phyloP scores from a whole-genome alignment of 768 basidiomycete genomes.

The Gyrodon lividus region DNA sequence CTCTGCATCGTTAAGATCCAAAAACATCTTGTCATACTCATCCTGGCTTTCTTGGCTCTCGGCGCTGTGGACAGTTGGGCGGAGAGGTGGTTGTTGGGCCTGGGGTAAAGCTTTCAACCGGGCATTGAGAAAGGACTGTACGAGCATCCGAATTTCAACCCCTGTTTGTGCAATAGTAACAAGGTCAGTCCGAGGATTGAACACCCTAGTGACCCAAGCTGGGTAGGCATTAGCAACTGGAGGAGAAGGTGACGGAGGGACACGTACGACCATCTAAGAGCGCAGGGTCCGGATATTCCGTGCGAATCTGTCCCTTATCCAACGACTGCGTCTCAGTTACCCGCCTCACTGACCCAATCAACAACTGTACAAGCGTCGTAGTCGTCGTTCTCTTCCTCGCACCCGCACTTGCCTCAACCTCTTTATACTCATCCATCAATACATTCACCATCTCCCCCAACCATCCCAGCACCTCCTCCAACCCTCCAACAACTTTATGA shows the following conservation, averaged over 20 bases:
- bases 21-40: constrained; percentile 58
- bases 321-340: constrained; percentile 45
- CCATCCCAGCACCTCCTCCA: constrained; percentile 62
- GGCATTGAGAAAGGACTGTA: constrained; percentile 61
- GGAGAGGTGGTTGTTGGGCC: constrained; percentile 35
- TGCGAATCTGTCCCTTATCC: constrained; percentile 33
- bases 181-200: constrained; percentile 46
- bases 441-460: constrained; percentile 54
- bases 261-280: constrained; percentile 55
- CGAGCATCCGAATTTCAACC: constrained; percentile 53
- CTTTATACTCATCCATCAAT: constrained; percentile 56
- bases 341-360: constrained; percentile 56
- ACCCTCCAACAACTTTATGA: constrained; percentile 39
- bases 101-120: constrained; percentile 48
- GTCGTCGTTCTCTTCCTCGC: constrained; percentile 23
- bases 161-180: constrained; percentile 42
- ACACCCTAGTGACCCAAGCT: constrained; percentile 61
- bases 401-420: constrained; percentile 21
- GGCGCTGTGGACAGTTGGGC: constrained; percentile 20
- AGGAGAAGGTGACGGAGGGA: neutral
- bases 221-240: constrained; percentile 9
- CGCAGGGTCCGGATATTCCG: constrained; percentile 60
- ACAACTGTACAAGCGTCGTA: constrained; percentile 44
- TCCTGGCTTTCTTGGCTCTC: constrained; percentile 78
- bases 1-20: constrained; percentile 62